Conservation (phyloP, 371 early-diverging fungal genomes). For the Mortierella sp. region DNA sequence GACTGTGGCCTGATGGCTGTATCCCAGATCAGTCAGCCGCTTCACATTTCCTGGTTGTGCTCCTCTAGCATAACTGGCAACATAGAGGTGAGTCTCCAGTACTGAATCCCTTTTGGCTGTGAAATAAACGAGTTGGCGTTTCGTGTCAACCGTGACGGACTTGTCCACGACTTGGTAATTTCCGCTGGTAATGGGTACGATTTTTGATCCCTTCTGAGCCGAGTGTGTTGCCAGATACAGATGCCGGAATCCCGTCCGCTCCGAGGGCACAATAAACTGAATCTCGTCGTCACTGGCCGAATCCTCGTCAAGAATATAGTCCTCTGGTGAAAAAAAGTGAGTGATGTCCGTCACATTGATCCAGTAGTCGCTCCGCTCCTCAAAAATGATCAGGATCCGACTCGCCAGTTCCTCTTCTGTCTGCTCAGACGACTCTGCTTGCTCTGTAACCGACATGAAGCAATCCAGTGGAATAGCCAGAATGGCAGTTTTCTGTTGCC, state of each 20-base stretch:
- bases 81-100: conserved; percentile 80
- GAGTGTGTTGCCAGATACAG: conserved; percentile 67
- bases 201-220: conserved; percentile 25
- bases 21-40: conserved; percentile 72
- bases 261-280: conserved; percentile 75
- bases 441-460: conserved; percentile 61
- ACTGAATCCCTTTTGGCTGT: conserved; percentile 77
- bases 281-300: conserved; percentile 19
- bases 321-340: conserved; percentile 61
- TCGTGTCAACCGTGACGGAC: conserved; percentile 75
- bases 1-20: conserved; percentile 68
- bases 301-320: background rate
- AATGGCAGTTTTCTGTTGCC: conserved; percentile 71
- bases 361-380: conserved; percentile 74
- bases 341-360: conserved; percentile 75
- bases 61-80: conserved; percentile 59
- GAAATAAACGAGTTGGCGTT: conserved; percentile 75
- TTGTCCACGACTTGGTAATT: conserved; percentile 74
- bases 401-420: conserved; percentile 49
- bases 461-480: conserved; percentile 63
- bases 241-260: conserved; percentile 79
- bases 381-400: conserved; percentile 68
- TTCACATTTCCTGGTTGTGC: conserved; percentile 35
- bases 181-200: conserved; percentile 61
- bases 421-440: conserved; percentile 34